These are phyloP conservation scores for Eucalyptus polybractea DNA, from an alignment of 345 rosid genomes.

Conservation along the genomic window DNA sequence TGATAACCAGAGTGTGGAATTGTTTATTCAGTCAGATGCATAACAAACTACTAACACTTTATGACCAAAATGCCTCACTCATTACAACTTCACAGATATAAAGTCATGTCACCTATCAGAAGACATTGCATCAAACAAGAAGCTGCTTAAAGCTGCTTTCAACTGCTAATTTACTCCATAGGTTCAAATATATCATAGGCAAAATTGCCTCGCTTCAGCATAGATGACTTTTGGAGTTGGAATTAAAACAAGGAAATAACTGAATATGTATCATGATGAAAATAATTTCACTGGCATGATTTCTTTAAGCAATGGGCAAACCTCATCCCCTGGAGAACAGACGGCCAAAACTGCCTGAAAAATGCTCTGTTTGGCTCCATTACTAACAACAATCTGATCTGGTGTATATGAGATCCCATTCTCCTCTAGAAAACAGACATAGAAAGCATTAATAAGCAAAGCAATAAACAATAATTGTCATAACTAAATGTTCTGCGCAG, in stretches of 20 bases:
- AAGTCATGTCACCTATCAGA: neutral
- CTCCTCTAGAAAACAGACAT: conserved; percentile 37
- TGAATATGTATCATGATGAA: neutral
- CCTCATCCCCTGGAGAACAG: conserved; percentile 98
- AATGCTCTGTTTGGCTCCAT: conserved; percentile 88
- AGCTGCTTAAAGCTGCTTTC: neutral
- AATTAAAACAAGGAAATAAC: neutral
- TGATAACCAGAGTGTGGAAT: neutral
- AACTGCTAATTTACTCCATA: neutral
- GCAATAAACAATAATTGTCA: neutral
- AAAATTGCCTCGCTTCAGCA: neutral
- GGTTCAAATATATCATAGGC: neutral
- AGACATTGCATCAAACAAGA: neutral
- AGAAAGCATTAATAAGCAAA: neutral
- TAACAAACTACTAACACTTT: neutral
- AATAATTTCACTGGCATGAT: neutral
- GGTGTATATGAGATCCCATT: conserved; percentile 75
- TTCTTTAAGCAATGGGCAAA: neutral
- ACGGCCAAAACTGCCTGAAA: conserved; percentile 85
- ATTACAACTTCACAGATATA: neutral
- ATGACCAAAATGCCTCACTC: neutral
- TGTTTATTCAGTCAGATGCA: neutral
- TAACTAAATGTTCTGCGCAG: neutral
- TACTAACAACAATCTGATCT: conserved; percentile 82
- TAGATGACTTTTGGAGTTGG: neutral